Percentiles rank a stretch among this genome's conserved stretches.
Evolutionary conservation across 768 basidiomycete species (phyloP).

Genomic region (Pisolithus albus): DNA sequence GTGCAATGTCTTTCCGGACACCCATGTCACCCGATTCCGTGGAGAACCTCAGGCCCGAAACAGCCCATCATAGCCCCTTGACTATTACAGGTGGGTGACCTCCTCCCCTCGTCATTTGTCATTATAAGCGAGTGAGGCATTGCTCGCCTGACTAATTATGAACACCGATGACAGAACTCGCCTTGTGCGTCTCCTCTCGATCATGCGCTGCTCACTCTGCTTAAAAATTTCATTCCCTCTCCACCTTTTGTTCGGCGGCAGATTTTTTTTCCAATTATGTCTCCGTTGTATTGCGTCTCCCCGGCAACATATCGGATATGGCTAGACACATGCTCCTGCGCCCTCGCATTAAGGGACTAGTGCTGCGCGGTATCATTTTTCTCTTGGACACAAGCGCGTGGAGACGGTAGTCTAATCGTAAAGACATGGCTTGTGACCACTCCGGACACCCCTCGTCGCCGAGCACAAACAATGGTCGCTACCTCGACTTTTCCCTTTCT

Average conservation of each 20-base stretch:
- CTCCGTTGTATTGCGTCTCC: conserved; percentile 16
- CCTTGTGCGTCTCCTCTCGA: conserved; percentile 12
- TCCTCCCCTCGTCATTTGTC: conserved; percentile 7
- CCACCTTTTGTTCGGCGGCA: conserved; percentile 18
- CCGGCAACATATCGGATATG: conserved; percentile 22
- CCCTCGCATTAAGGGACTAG: conserved; percentile 27
- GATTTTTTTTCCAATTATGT: conserved; percentile 14
- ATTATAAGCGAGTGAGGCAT: conserved; percentile 21
- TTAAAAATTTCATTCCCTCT: conserved; percentile 9
- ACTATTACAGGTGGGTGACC: conserved; percentile 6
- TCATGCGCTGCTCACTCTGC: conserved; percentile 6
- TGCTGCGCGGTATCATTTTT: conserved; percentile 11
- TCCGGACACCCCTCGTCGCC: conserved; percentile 19
- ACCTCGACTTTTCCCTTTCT: conserved; percentile 13
- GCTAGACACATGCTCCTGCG: conserved; percentile 17
- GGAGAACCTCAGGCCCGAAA: conserved; percentile 15
- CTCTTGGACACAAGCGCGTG: conserved; percentile 20
- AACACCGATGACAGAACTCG: conserved; percentile 8
- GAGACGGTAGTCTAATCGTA: conserved; percentile 15
- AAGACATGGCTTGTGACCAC: conserved; percentile 16
- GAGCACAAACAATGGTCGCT: conserved; percentile 19
- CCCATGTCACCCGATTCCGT: conserved; percentile 29
- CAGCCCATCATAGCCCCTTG: conserved; percentile 21
- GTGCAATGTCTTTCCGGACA: conserved; percentile 21
- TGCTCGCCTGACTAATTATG: conserved; percentile 29